These are phyloP conservation scores for Arthrobotrys sphaeroides DNA, from an alignment of 2,329 filamentous ascomycete genomes.

Conservation along the genomic window DNA sequence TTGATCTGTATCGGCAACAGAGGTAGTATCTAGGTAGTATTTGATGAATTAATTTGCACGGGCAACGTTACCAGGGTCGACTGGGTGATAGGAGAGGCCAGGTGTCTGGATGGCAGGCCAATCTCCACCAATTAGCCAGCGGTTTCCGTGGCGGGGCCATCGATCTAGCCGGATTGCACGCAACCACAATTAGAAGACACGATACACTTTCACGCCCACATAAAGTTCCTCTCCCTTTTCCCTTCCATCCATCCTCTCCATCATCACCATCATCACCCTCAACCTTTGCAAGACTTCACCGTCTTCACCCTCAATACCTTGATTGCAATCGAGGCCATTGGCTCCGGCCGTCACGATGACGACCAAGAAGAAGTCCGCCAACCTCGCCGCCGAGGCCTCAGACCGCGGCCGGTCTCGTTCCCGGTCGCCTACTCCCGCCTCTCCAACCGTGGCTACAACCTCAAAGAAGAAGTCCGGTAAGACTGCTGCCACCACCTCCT, in stretches of 20 bases:
- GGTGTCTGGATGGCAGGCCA: constrained; percentile 6
- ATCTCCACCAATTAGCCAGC: constrained; percentile 7
- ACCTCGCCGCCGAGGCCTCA: constrained; percentile 66
- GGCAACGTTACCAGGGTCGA: no score
- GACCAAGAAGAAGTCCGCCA: constrained; percentile 58
- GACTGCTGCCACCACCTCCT: neutral
- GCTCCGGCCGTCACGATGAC: constrained; percentile 37
- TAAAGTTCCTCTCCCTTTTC: neutral
- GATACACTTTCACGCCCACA: constrained; percentile 42
- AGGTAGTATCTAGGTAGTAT: no score
- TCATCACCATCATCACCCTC: constrained; percentile 10
- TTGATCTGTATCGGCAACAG: no score
- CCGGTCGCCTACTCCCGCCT: constrained; percentile 29
- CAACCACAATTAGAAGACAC: constrained; percentile 50
- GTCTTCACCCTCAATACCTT: neutral
- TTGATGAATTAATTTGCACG: no score
- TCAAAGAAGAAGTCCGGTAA: constrained; percentile 37
- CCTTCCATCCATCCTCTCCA: neutral
- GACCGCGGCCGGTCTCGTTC: constrained; percentile 47
- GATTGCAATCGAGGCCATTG: neutral
- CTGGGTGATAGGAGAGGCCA: no score
- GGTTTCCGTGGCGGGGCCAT: constrained; percentile 4
- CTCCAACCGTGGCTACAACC: neutral
- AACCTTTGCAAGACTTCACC: neutral
- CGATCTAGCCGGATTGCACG: constrained; percentile 21